A percentile compares a stretch with the other conserved stretches of the same genome.
Evolutionary conservation across 139 green algal species (phyloP).

Genomic region (Dunaliella sp.): DNA sequence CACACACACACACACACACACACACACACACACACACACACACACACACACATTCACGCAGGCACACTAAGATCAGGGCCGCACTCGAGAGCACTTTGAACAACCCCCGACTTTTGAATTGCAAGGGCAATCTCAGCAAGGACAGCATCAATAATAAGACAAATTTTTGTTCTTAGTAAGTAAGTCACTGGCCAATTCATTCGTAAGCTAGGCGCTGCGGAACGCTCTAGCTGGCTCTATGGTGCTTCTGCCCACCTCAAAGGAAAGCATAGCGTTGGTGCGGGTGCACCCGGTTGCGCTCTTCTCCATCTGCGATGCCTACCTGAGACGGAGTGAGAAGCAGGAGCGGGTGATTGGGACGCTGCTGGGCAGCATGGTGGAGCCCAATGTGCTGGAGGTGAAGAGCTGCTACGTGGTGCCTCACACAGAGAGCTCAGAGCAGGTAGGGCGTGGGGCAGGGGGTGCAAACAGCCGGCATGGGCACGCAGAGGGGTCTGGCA

Average conservation of each 20-base stretch:
- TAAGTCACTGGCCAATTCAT: neutral
- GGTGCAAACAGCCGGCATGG: neutral
- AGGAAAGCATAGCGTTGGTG: slow-evolving; percentile 51
- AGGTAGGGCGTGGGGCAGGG: slow-evolving; percentile 47
- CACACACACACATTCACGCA: too few species aligned
- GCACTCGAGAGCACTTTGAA: neutral
- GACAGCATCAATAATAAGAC: neutral
- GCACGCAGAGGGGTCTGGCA: too few species aligned
- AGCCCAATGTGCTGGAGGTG: slow-evolving; percentile 77
- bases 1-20: too few species aligned
- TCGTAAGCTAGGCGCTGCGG: neutral
- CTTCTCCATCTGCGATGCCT: slow-evolving; percentile 92
- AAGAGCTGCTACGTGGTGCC: slow-evolving; percentile 94
- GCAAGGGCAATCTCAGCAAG: neutral
- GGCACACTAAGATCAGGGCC: too few species aligned
- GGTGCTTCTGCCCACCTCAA: slow-evolving; percentile 35
- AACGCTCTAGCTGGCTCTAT: too few species aligned
- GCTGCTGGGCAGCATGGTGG: slow-evolving; percentile 77
- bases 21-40: too few species aligned
- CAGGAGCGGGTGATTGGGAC: slow-evolving; percentile 94
- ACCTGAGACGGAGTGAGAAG: slow-evolving; percentile 79
- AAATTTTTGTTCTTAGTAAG: neutral
- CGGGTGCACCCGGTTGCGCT: slow-evolving; percentile 90
- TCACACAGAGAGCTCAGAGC: slow-evolving; percentile 89
- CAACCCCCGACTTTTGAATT: neutral